Base-by-base conservation (phyloP, 139 green algal genomes). In the Asterochloris erici region DNA sequence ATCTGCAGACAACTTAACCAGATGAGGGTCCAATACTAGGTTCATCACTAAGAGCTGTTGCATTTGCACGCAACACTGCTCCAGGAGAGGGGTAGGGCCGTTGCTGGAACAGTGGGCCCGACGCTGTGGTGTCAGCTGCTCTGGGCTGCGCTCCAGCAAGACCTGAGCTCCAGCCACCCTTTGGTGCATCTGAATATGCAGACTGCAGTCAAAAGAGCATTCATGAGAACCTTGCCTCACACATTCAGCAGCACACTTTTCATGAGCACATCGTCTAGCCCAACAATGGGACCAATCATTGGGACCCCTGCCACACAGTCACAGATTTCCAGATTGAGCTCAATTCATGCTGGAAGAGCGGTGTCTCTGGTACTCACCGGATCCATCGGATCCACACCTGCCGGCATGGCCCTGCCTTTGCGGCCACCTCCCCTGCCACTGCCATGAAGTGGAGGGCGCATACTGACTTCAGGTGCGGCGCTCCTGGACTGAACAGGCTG, bases 41-140 rank as follows among this genome's bases (percentile, higher is more conserved):
- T 54, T 76, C 80, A 66, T 68, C 28, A 54, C 70, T 28, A 28
- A 85, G 77, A 14, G 63, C 63, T 15, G 60, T 74, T 29, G 79
- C 75, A 68, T 83, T 86, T 14, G 29, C 19, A 23, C 83, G 77
- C 62, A 86, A 28, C 70, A 86, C 77, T 0, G 83, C 73, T 0
- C 83, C 83, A 27, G 83, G 77, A 0, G 83, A 68, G 16, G 93
- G 93, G 83, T 97, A 97, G 11, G 93, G 93, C 24, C 93, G 83
- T 69, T 89, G 84, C 90, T 96, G 93, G 79, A 96, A 97, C 9
- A 97, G 83, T 10, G 93, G 92, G 0, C 93, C 93, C 9, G 85
- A 86, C 0, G 91, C 91, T 15, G 93, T 97, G 73, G 93, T 94
- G 87, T 97, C 93, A 16, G 93, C 93, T 60, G 93, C 93, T 4